These are phyloP conservation scores for Dillenia suffruticosa DNA, from an alignment of 164 flowering plant genomes.

Conservation along the genomic window DNA sequence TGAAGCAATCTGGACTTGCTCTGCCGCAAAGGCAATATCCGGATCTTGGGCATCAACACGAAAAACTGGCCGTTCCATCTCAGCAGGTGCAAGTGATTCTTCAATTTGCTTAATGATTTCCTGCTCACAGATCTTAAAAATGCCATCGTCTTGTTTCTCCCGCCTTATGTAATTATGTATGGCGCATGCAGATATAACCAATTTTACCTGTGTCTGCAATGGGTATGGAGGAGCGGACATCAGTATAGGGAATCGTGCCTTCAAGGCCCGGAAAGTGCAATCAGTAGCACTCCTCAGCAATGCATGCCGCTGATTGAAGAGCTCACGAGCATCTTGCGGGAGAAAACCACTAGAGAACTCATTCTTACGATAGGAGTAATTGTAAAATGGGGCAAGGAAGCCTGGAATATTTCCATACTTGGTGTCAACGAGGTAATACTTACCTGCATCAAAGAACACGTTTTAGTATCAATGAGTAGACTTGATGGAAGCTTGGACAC, in stretches of 20 bases:
- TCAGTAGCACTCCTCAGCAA: slow-evolving; percentile 29
- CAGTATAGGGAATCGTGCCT: slow-evolving; percentile 57
- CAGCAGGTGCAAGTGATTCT: slow-evolving; percentile 21
- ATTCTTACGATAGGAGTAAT: slow-evolving; percentile 25
- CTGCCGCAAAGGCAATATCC: slow-evolving; percentile 22
- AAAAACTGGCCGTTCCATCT: slow-evolving; percentile 26
- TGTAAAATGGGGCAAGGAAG: slow-evolving; percentile 54
- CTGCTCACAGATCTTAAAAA: slow-evolving; percentile 37
- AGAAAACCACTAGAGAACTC: slow-evolving; percentile 27
- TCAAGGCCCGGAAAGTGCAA: slow-evolving; percentile 38
- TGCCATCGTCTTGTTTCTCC: slow-evolving; percentile 47
- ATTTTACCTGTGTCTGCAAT: slow-evolving; percentile 56
- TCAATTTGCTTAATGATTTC: slow-evolving; percentile 12
- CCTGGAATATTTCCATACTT: slow-evolving; percentile 57
- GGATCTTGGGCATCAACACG: slow-evolving; percentile 17
- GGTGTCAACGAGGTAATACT: slow-evolving; percentile 60
- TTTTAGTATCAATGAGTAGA: neutral
- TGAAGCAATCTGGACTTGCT: slow-evolving; percentile 29
- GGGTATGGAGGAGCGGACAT: slow-evolving; percentile 57
- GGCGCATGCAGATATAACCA: slow-evolving; percentile 61
- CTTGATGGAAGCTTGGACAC: neutral
- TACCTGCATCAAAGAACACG: slow-evolving; percentile 34
- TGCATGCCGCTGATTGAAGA: slow-evolving; percentile 53
- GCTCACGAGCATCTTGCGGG: slow-evolving; percentile 46
- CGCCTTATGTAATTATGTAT: slow-evolving; percentile 50